Evolutionary conservation across 108 stramenopile species (phyloP).

Genomic region (Chaetoceros muelleri): DNA sequence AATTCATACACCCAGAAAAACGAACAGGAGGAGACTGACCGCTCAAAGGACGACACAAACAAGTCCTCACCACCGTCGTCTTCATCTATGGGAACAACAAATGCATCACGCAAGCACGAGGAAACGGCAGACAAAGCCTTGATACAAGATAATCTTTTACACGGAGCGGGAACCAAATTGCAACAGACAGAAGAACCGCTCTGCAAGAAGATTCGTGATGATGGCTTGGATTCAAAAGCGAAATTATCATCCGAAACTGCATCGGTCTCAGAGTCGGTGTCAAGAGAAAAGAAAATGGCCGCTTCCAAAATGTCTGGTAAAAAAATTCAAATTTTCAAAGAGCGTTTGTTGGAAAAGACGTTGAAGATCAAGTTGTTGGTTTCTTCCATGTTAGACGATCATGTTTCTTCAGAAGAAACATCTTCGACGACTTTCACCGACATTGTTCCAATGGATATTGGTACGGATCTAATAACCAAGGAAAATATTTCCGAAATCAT

Average conservation of each 20-base stretch:
- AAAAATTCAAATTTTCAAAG: constrained; percentile 56
- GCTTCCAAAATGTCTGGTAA: no score
- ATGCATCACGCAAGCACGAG: constrained; percentile 19
- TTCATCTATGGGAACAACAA: constrained; percentile 25
- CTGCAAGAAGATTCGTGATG: not conserved
- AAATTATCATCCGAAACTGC: no score
- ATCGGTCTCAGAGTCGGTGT: no score
- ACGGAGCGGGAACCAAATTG: not conserved
- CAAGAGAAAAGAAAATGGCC: no score
- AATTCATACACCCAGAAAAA: not conserved
- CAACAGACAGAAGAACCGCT: constrained; percentile 4
- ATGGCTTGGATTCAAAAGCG: not conserved
- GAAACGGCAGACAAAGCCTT: constrained; percentile 1
- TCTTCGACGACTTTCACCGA: constrained; percentile 7
- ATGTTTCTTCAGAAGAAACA: not conserved
- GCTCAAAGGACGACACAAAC: no score
- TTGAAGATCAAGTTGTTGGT: constrained; percentile 21
- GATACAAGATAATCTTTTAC: not conserved
- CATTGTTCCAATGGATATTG: constrained; percentile 22
- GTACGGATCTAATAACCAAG: constrained; percentile 27
- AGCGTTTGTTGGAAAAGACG: constrained; percentile 43
- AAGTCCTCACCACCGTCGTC: not conserved
- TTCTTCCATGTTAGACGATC: constrained; percentile 1
- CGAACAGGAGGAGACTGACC: no score
- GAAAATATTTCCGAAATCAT: constrained; percentile 61